Evolutionary conservation across 176 grass and related monocot species (phyloP).

Genomic region (Melocanna baccifera): DNA sequence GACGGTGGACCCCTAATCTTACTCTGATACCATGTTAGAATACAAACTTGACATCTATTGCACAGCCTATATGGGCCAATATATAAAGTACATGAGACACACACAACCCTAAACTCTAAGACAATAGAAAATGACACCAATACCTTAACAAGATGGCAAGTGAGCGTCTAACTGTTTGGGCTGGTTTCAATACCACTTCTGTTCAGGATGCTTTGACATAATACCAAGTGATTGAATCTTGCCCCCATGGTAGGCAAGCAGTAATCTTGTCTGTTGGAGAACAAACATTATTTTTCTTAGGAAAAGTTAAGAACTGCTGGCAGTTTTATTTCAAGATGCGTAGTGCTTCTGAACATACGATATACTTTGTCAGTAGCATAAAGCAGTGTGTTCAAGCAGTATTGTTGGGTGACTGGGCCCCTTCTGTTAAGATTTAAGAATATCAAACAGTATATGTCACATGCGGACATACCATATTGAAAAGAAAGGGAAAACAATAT

Average conservation of each 20-base stretch:
- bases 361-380: neutral
- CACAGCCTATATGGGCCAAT: too few relatives aligned
- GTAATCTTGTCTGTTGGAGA: neutral
- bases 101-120: too few relatives aligned
- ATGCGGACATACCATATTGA: neutral
- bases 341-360: neutral
- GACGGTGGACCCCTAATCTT: too few relatives aligned
- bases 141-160: constrained; percentile 87
- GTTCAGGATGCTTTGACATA: constrained; percentile 90
- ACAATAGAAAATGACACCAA: too few relatives aligned
- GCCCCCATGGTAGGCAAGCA: constrained; percentile 49
- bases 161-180: constrained; percentile 68
- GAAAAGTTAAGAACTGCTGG: constrained; percentile 1
- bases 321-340: neutral
- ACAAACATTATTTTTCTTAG: neutral
- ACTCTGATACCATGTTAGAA: too few relatives aligned
- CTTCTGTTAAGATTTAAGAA: neutral
- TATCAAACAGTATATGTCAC: neutral
- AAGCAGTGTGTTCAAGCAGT: neutral
- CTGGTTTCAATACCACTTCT: constrained; percentile 41
- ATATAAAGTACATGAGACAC: too few relatives aligned
- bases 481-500: neutral
- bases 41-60: too few relatives aligned
- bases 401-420: neutral
- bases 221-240: constrained; percentile 78